Evolutionary conservation across 2,329 filamentous ascomycete genomes (phyloP).

Genomic region (Colletotrichum sp.): DNA sequence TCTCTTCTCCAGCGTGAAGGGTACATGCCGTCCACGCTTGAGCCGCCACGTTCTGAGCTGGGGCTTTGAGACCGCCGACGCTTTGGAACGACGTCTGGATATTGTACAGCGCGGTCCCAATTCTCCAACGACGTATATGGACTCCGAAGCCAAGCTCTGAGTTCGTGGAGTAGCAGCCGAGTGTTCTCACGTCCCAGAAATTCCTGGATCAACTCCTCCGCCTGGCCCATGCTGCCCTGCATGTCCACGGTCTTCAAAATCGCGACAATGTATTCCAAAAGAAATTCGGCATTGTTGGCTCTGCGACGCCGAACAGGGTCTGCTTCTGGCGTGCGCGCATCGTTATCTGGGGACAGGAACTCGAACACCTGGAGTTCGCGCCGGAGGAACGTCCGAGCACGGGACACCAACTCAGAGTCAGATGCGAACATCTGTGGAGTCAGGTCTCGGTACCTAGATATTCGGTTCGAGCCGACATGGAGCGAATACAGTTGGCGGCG

Average conservation of each 20-base stretch:
- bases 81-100: constrained; percentile 38
- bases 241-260: constrained; percentile 85
- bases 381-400: constrained; percentile 81
- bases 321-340: neutral
- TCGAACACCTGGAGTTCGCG: constrained; percentile 85
- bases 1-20: constrained; percentile 21
- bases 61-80: constrained; percentile 16
- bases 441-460: constrained; percentile 78
- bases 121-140: constrained; percentile 73
- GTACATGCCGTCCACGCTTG: constrained; percentile 3
- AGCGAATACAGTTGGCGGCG: constrained; percentile 74
- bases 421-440: constrained; percentile 69
- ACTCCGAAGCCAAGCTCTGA: constrained; percentile 82
- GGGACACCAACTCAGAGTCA: constrained; percentile 72
- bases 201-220: constrained; percentile 79
- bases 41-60: neutral
- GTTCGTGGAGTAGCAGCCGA: constrained; percentile 81
- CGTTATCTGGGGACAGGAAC: constrained; percentile 58
- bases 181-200: constrained; percentile 79
- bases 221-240: constrained; percentile 78
- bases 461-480: constrained; percentile 80
- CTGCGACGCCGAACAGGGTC: constrained; percentile 29
- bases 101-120: constrained; percentile 85
- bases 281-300: constrained; percentile 78
- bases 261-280: constrained; percentile 85